These are phyloP conservation scores for Kandelia obovata DNA, from an alignment of 345 rosid genomes.

Conservation along the genomic window DNA sequence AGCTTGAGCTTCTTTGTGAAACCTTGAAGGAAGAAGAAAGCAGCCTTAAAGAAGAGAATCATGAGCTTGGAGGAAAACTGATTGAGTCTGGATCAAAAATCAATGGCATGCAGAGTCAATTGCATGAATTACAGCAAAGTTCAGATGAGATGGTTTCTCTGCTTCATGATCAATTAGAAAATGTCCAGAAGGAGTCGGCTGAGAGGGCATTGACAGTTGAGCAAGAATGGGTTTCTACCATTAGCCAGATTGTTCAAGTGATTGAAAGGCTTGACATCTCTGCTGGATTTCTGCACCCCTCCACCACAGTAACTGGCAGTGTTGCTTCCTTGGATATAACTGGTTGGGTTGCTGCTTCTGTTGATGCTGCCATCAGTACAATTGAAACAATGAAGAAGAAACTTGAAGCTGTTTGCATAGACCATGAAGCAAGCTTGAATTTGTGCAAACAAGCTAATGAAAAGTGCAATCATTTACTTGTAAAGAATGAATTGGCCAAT, in stretches of 20 bases:
- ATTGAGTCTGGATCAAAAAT: conserved; percentile 35
- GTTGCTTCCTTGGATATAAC: conserved; percentile 39
- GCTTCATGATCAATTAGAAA: conserved; percentile 49
- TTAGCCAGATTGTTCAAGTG: conserved; percentile 45
- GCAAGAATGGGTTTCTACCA: conserved; percentile 45
- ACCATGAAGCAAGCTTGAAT: conserved; percentile 39
- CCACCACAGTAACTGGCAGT: conserved; percentile 24
- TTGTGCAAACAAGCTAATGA: conserved; percentile 48
- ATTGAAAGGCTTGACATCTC: conserved; percentile 55
- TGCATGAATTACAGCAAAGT: conserved; percentile 45
- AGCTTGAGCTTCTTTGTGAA: conserved; percentile 49
- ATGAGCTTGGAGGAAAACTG: conserved; percentile 45
- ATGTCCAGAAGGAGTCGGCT: conserved; percentile 42
- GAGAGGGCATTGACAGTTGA: conserved; percentile 48
- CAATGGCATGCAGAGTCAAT: conserved; percentile 54
- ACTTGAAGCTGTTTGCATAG: conserved; percentile 43
- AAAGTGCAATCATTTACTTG: conserved; percentile 40
- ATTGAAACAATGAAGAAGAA: conserved; percentile 55
- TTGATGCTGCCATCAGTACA: conserved; percentile 46
- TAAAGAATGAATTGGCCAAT: conserved; percentile 41
- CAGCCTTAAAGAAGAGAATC: conserved; percentile 45
- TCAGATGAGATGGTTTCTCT: conserved; percentile 40
- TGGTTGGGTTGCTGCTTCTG: conserved; percentile 42
- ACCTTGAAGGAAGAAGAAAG: conserved; percentile 38
- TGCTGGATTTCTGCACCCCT: conserved; percentile 28